These are phyloP conservation scores for Cicer pinnatifidum DNA, from an alignment of 306 rosid genomes.

Conservation along the genomic window DNA sequence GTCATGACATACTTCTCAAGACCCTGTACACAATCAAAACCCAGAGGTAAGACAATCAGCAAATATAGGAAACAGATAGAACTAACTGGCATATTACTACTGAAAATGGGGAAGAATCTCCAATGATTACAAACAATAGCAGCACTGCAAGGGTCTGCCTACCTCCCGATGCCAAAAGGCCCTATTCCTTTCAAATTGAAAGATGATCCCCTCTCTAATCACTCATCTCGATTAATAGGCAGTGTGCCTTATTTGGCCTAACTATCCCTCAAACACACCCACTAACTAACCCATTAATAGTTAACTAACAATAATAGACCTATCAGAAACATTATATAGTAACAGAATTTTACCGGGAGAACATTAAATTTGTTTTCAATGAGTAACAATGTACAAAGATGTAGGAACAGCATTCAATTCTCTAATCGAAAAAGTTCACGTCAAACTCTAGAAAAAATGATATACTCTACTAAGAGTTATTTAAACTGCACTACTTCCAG, in stretches of 20 bases:
- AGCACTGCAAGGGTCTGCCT: not conserved
- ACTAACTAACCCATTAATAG: not conserved
- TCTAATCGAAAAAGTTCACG: conserved; percentile 21
- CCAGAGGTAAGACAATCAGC: conserved; percentile 39
- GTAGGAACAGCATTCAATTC: conserved; percentile 17
- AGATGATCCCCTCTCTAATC: not conserved
- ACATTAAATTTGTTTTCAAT: conserved; percentile 22
- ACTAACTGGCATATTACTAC: not conserved
- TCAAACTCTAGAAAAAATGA: conserved; percentile 9
- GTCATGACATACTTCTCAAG: conserved; percentile 99
- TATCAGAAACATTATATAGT: conserved; percentile 25
- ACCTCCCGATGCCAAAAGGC: too few species aligned
- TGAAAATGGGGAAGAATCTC: not conserved
- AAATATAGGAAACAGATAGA: conserved; percentile 26
- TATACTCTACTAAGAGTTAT: not conserved
- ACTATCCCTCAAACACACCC: not conserved
- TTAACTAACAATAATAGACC: too few species aligned
- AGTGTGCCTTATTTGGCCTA: not conserved
- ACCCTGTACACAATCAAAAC: conserved; percentile 66
- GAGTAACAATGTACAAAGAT: conserved; percentile 20
- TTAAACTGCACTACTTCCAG: not conserved
- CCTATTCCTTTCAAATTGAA: not conserved
- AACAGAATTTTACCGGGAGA: conserved; percentile 18
- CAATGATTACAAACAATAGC: not conserved
- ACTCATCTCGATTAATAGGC: not conserved